Percentiles rank a stretch among this genome's conserved stretches.
phyloP scores from a whole-genome alignment of 2,329 filamentous ascomycete species.

The Endocalyx cinctus region DNA sequence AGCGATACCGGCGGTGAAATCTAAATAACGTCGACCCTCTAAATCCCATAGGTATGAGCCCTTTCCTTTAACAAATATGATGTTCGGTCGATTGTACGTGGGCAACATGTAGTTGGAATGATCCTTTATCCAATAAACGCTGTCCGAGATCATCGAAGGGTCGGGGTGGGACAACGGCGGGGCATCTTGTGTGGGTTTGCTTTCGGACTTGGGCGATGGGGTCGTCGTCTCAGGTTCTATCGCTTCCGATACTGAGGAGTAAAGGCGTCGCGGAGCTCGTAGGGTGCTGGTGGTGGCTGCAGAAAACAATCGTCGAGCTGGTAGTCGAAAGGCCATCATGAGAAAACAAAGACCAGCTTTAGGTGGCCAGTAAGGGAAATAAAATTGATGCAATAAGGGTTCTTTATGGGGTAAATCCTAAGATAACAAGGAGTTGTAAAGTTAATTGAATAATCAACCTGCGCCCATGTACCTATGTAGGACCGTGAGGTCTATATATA shows the following conservation, averaged over 20 bases:
- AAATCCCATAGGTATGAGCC: slow-evolving; percentile 88
- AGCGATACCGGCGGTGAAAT: slow-evolving; percentile 94
- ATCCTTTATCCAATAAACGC: slow-evolving; percentile 67
- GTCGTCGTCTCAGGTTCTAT: slow-evolving; percentile 18
- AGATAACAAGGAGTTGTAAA: slow-evolving; percentile 1
- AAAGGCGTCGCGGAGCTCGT: slow-evolving; percentile 13
- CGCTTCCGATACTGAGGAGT: slow-evolving; percentile 17
- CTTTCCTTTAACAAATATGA: slow-evolving; percentile 83
- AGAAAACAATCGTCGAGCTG: slow-evolving; percentile 10
- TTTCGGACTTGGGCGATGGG: slow-evolving; percentile 17
- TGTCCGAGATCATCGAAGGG: slow-evolving; percentile 34
- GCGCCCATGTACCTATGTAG: no score
- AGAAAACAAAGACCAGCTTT: no score
- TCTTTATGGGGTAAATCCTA: slow-evolving; percentile 1
- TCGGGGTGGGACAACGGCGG: slow-evolving; percentile 26
- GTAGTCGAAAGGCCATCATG: slow-evolving; percentile 17
- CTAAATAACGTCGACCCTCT: slow-evolving; percentile 83
- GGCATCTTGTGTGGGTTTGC: slow-evolving; percentile 22
- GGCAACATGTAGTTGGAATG: slow-evolving; percentile 88
- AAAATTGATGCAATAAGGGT: background rate
- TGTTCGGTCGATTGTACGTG: slow-evolving; percentile 85
- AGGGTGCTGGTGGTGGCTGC: no score
- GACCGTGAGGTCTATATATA: no score
- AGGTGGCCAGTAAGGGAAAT: no score
- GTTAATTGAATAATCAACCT: no score